phyloP scores from a whole-genome alignment of 2,329 filamentous ascomycete genomes.

The Paecilomyces formosus region DNA sequence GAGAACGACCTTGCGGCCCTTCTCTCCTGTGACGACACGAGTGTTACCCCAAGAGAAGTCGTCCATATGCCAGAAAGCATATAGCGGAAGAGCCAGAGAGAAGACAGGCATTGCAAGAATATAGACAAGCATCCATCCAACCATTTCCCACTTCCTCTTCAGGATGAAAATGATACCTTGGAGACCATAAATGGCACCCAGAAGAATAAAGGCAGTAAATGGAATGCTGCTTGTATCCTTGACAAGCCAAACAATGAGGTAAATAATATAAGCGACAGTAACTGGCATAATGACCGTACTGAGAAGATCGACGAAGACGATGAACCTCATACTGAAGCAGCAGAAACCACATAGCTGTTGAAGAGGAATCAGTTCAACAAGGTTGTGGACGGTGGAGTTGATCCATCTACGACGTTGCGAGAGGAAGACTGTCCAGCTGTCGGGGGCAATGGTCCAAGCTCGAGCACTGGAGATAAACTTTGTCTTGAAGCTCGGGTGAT shows the following conservation, averaged over 20 bases:
- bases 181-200: constrained; percentile 93
- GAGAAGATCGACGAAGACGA: constrained; percentile 89
- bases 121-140: constrained; percentile 98
- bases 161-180: constrained; percentile 96
- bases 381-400: constrained; percentile 97
- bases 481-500: constrained; percentile 91
- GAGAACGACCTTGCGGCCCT: constrained; percentile 84
- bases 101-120: constrained; percentile 86
- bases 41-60: constrained; percentile 99
- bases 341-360: constrained; percentile 97
- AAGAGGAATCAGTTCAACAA: constrained; percentile 89
- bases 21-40: constrained; percentile 90
- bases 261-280: constrained; percentile 80
- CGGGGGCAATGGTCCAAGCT: constrained; percentile 94
- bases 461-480: constrained; percentile 92
- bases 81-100: constrained; percentile 80
- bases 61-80: constrained; percentile 99
- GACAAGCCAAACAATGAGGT: constrained; percentile 71
- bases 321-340: constrained; percentile 98
- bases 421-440: constrained; percentile 88
- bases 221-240: constrained; percentile 61
- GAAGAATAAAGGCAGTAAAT: constrained; percentile 77
- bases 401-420: constrained; percentile 99
- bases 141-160: constrained; percentile 97
- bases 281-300: constrained; percentile 90